These are phyloP conservation scores for Lentinula raphanica DNA, from an alignment of 768 basidiomycete species.

Conservation along the genomic window DNA sequence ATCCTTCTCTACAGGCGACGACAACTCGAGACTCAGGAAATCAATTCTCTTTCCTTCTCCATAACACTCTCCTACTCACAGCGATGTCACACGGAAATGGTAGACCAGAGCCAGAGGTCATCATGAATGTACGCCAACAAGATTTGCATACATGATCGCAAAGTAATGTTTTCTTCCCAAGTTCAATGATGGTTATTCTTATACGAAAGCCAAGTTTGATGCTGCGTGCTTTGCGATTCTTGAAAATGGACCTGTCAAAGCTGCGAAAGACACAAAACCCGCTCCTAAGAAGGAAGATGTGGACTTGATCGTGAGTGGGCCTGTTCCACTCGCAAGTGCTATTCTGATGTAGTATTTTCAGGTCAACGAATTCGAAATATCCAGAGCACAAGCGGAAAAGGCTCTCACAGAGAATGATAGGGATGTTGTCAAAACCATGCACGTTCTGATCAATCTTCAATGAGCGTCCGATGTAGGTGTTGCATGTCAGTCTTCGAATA, in stretches of 20 bases:
- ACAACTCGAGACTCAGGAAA: not conserved
- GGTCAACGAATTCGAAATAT: conserved; percentile 63
- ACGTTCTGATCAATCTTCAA: conserved; percentile 25
- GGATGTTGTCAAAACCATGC: conserved; percentile 47
- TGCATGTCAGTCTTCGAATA: too few relatives aligned
- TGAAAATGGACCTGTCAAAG: conserved; percentile 47
- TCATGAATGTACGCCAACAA: conserved; percentile 49
- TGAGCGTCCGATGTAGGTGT: too few relatives aligned
- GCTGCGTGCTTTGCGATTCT: conserved; percentile 56
- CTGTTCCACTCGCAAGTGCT: not conserved
- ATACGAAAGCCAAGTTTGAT: conserved; percentile 63
- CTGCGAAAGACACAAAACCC: conserved; percentile 34
- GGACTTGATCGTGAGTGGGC: conserved; percentile 55
- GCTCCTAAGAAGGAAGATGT: conserved; percentile 55
- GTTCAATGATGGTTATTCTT: conserved; percentile 64
- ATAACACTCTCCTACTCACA: not conserved
- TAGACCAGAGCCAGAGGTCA: conserved; percentile 60
- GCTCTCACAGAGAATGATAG: conserved; percentile 48
- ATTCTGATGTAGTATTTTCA: conserved; percentile 18
- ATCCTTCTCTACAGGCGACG: not conserved
- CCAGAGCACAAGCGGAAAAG: conserved; percentile 55
- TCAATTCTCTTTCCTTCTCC: not conserved
- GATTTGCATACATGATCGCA: not conserved
- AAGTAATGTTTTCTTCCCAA: not conserved
- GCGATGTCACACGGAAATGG: conserved; percentile 42